Percentiles rank a stretch among this genome's conserved stretches.
These are phyloP conservation scores for Psilocybe cyanescens DNA, from an alignment of 768 basidiomycete species.

Conservation along the genomic window DNA sequence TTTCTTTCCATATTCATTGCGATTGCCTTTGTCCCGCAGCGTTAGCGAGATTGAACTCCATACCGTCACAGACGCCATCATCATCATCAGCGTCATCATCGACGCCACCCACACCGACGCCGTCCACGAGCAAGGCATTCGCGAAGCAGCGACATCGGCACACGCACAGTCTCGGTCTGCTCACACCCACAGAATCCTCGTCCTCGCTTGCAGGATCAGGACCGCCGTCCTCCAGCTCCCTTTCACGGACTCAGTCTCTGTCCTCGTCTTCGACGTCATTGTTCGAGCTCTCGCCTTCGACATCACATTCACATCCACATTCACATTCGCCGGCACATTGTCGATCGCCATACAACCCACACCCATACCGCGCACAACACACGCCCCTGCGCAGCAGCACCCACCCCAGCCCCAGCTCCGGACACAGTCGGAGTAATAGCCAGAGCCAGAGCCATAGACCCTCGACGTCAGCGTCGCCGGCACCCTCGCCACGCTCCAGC, in stretches of 20 bases:
- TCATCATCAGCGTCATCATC: neutral
- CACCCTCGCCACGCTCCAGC: conserved; percentile 14
- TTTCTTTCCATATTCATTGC: neutral
- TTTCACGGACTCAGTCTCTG: neutral
- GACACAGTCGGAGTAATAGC: too few species aligned
- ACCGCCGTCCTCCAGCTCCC: neutral
- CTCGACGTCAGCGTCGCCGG: neutral
- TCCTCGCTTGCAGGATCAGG: neutral
- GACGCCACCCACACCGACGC: neutral
- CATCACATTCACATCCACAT: neutral
- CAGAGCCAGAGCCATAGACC: too few species aligned
- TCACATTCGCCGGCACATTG: too few species aligned
- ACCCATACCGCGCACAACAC: conserved; percentile 1
- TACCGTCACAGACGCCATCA: neutral
- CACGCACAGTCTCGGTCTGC: conserved; percentile 5
- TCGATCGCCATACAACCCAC: neutral
- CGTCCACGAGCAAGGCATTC: neutral
- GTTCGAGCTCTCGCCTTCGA: neutral
- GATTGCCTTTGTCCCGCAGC: neutral
- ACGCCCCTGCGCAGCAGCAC: conserved; percentile 12
- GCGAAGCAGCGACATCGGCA: conserved; percentile 2
- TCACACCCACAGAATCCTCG: conserved; percentile 2
- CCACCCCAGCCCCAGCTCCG: neutral
- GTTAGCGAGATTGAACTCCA: neutral
- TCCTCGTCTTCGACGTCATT: conserved; percentile 3